Conservation (phyloP, 2,329 filamentous ascomycete genomes). For the Phyllosticta citribraziliensis region DNA sequence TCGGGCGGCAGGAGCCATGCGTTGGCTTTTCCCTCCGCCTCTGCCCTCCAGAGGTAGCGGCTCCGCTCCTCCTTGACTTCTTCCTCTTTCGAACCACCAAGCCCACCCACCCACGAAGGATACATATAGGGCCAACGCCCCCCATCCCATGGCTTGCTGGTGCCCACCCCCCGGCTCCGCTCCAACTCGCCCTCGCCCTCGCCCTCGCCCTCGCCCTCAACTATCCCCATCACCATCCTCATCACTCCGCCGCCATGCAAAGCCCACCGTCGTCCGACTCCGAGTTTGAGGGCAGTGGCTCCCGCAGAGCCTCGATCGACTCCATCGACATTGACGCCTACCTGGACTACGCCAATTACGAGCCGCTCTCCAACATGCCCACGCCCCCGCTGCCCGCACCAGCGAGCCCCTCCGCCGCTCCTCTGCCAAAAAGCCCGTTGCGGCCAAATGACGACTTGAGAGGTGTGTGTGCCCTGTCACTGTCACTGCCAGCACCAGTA, state of each 20-base stretch:
- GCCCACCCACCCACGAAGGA: no score
- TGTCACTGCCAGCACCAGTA: neutral
- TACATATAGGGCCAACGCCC: neutral
- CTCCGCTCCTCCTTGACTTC: neutral
- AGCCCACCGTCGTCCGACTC: conserved; percentile 7
- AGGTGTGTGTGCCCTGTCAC: conserved; percentile 2
- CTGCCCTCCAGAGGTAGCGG: conserved; percentile 2
- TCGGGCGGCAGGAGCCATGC: conserved; percentile 9
- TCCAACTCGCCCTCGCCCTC: no score
- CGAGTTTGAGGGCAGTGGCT: neutral
- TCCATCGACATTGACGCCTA: conserved; percentile 30
- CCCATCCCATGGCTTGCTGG: neutral
- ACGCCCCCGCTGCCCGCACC: conserved; percentile 25
- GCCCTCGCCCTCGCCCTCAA: no score
- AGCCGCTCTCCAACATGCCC: conserved; percentile 30
- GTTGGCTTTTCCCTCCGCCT: neutral
- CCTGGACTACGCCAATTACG: conserved; percentile 25
- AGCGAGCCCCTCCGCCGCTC: neutral
- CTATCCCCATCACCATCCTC: neutral
- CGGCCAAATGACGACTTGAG: conserved; percentile 6
- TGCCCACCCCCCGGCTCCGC: no score
- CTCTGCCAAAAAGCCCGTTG: neutral
- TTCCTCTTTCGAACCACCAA: neutral
- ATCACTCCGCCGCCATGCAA: conserved; percentile 1
- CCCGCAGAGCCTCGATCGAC: conserved; percentile 15